These are phyloP conservation scores for Salix brachista DNA, from an alignment of 345 rosid species.

Conservation along the genomic window DNA sequence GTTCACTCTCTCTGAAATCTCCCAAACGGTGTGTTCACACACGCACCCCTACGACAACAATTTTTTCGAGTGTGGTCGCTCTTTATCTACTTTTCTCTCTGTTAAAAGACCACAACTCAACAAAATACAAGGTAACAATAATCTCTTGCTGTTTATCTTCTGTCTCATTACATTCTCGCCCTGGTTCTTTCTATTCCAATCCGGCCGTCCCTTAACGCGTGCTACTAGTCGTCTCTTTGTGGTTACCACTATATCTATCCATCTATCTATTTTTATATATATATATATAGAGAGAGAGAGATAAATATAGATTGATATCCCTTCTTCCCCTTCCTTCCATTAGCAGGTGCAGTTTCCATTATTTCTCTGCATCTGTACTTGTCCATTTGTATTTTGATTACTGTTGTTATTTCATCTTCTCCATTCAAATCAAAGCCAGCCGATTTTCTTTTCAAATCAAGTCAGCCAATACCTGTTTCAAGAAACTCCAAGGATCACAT, in stretches of 20 bases:
- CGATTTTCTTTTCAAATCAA: background rate
- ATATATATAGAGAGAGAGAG: too few relatives aligned
- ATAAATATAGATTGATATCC: conserved; percentile 2
- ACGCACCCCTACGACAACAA: too few relatives aligned
- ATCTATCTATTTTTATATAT: too few relatives aligned
- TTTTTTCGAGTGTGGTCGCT: background rate
- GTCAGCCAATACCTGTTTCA: background rate
- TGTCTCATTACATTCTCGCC: background rate
- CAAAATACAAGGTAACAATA: background rate
- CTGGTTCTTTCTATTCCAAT: conserved; percentile 8
- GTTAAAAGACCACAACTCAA: background rate
- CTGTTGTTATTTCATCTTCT: background rate
- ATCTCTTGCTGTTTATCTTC: background rate
- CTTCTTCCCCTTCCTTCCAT: conserved; percentile 15
- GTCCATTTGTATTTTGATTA: background rate
- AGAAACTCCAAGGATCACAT: background rate
- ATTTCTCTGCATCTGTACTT: conserved; percentile 46
- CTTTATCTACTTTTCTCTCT: background rate
- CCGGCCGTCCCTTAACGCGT: conserved; percentile 52
- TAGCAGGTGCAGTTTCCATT: conserved; percentile 46
- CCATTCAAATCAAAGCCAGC: background rate
- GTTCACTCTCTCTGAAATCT: background rate
- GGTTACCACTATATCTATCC: conserved; percentile 34
- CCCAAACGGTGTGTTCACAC: background rate
- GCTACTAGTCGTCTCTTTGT: conserved; percentile 31